These are phyloP conservation scores for Myriosclerotinia scirpicola DNA, from an alignment of 2,329 filamentous ascomycete species.

Conservation along the genomic window DNA sequence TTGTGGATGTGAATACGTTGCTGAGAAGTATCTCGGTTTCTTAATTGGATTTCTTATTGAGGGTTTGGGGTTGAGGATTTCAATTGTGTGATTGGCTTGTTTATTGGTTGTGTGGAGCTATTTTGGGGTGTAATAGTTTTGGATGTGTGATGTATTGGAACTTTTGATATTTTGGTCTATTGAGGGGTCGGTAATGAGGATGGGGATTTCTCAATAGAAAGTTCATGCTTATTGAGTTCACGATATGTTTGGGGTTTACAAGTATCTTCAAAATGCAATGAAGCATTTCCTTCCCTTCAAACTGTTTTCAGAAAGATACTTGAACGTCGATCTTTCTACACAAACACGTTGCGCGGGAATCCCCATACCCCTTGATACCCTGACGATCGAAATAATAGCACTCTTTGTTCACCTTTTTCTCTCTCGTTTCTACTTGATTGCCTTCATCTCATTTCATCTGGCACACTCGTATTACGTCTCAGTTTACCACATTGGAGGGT, in stretches of 20 bases:
- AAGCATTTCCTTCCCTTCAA: neutral
- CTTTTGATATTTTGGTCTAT: neutral
- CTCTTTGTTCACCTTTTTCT: neutral
- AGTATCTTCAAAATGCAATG: neutral
- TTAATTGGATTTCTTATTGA: neutral
- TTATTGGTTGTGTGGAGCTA: too few species aligned
- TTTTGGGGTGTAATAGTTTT: neutral
- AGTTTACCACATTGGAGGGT: neutral
- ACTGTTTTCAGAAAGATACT: neutral
- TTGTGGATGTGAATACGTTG: neutral
- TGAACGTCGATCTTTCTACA: neutral
- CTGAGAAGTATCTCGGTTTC: slow-evolving; percentile 6
- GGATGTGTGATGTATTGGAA: neutral
- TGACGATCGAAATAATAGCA: neutral
- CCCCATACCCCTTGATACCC: neutral
- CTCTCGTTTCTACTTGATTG: neutral
- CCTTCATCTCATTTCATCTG: neutral
- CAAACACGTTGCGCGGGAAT: neutral
- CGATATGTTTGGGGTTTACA: neutral
- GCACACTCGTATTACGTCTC: slow-evolving; percentile 7
- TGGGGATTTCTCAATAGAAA: too few species aligned
- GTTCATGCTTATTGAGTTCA: neutral
- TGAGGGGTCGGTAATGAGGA: neutral
- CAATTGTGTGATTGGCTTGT: neutral
- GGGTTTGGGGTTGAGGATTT: slow-evolving; percentile 7